Evolutionary conservation across 2,329 filamentous ascomycete species (phyloP), one percentile per base, ranked within the genome.

Genomic region (Seiridium cupressi): DNA sequence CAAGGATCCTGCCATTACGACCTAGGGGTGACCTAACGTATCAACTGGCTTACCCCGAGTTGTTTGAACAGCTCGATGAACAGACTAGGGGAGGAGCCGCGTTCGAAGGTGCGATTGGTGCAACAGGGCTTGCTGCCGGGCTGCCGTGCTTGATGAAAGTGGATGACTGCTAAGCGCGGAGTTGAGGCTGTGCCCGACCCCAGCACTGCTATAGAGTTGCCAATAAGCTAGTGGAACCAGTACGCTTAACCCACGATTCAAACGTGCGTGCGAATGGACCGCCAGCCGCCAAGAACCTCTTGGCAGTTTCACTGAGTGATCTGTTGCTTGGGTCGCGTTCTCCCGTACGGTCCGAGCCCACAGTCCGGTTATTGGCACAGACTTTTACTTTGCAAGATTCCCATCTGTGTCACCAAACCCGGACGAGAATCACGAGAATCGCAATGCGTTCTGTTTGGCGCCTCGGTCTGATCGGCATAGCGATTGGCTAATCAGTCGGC

Each of bases 291-390:
- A 58, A 58, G 44, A n/a, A 9, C 38, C 47, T 51, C 55, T 58
- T 58, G 55, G 55, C 55, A 58, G 55, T 58, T 51, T 58, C 55
- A 58, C 38, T 13, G n/a, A n/a, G 26, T 32, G 13, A 42, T 31
- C 5, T 9, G n/a, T 26, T 44, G 55, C 47, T 35, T 55, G 51
- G 13, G 18, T 42, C n/a, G 51, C n/a, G 51, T 44, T 55, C 36
- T 44, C 34, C 40, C 34, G n/a, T 55, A 38, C 13, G 40, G 51
- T 44, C 40, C 44, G 51, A 42, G 51, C 51, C 51, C 38, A 31
- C 26, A 44, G 36, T 58, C 35, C 44, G 35, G 34, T 42, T 13
- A 11, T 26, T 26, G 46, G 44, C 44, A 42, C 55, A 42, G 36
- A 44, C 31, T 26, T 35, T 13, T 36, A 32, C 26, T 32, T 51